Conservation (phyloP, 2,329 filamentous ascomycete species). For the Rutstroemia sp. region DNA sequence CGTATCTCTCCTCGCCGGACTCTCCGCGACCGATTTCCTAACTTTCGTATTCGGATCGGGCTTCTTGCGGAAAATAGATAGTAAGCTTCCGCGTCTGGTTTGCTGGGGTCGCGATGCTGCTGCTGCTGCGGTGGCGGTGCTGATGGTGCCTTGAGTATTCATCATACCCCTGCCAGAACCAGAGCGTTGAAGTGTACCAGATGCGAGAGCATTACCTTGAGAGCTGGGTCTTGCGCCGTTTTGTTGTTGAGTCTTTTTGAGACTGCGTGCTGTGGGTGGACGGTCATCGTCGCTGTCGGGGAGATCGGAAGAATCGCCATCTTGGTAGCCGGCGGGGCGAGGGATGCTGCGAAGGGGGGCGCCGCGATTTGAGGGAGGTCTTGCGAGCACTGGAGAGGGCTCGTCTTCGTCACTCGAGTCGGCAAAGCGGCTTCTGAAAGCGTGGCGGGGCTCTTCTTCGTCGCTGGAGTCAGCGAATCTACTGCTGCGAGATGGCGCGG, state of each 20-base stretch:
- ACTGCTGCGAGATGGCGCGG: conserved; percentile 13
- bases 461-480: conserved; percentile 32
- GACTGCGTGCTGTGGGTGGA: conserved; percentile 19
- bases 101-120: conserved; percentile 16
- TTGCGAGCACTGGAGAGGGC: conserved; percentile 12
- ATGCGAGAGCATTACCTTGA: conserved; percentile 17
- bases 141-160: conserved; percentile 4
- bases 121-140: conserved; percentile 12
- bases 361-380: conserved; percentile 17
- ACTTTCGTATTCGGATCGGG: conserved; percentile 43
- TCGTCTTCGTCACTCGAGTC: conserved; percentile 55
- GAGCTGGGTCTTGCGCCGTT: conserved; percentile 11
- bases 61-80: conserved; percentile 59
- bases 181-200: conserved; percentile 32
- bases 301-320: conserved; percentile 53
- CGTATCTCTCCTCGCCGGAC: conserved; percentile 54
- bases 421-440: conserved; percentile 44
- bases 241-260: background rate
- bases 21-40: conserved; percentile 47
- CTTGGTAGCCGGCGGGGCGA: conserved; percentile 39
- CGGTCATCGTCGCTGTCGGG: conserved; percentile 51
- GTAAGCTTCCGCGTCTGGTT: conserved; percentile 42
- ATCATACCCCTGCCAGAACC: conserved; percentile 30
- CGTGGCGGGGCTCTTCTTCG: conserved; percentile 25
- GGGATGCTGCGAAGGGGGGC: conserved; percentile 42